Evolutionary conservation across 2,329 filamentous ascomycete genomes (phyloP).

Genomic region (Aspergillus vadensis): DNA sequence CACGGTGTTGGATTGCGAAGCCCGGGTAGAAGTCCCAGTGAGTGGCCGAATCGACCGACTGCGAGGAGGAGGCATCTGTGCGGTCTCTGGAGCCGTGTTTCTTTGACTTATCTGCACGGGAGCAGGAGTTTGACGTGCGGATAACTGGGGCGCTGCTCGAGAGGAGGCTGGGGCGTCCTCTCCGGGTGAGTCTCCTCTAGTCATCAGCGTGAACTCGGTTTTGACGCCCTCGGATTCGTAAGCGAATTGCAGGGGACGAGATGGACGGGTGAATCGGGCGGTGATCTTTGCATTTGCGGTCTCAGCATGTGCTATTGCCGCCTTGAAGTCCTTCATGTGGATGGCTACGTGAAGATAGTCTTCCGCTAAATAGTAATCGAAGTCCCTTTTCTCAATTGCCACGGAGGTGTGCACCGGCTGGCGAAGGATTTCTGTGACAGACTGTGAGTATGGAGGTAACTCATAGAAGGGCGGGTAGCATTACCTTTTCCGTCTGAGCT

Average conservation of each 20-base stretch:
- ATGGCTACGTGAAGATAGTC: conserved; percentile 64
- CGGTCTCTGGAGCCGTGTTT: conserved; percentile 17
- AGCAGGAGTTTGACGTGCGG: conserved; percentile 42
- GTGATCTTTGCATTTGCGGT: conserved; percentile 57
- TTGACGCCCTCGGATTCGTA: conserved; percentile 59
- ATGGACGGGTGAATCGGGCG: conserved; percentile 61
- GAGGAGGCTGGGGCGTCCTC: conserved; percentile 44
- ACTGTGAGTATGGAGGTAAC: conserved; percentile 13
- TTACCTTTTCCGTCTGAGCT: conserved; percentile 61
- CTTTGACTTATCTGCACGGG: conserved; percentile 26
- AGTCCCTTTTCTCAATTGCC: conserved; percentile 62
- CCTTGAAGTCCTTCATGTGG: conserved; percentile 67
- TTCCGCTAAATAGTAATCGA: conserved; percentile 61
- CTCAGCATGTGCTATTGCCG: conserved; percentile 64
- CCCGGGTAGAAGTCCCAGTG: conserved; percentile 32
- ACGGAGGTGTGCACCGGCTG: conserved; percentile 67
- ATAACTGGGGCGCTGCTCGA: conserved; percentile 42
- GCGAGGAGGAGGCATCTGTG: conserved; percentile 36
- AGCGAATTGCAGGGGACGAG: conserved; percentile 61
- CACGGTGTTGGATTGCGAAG: conserved; percentile 25
- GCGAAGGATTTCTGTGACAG: conserved; percentile 59
- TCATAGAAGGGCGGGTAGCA: neutral
- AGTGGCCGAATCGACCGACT: conserved; percentile 36
- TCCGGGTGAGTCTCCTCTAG: conserved; percentile 55
- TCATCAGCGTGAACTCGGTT: conserved; percentile 67